These are phyloP conservation scores for Fusarium anguioides DNA, from an alignment of 2,329 filamentous ascomycete species.

Conservation along the genomic window DNA sequence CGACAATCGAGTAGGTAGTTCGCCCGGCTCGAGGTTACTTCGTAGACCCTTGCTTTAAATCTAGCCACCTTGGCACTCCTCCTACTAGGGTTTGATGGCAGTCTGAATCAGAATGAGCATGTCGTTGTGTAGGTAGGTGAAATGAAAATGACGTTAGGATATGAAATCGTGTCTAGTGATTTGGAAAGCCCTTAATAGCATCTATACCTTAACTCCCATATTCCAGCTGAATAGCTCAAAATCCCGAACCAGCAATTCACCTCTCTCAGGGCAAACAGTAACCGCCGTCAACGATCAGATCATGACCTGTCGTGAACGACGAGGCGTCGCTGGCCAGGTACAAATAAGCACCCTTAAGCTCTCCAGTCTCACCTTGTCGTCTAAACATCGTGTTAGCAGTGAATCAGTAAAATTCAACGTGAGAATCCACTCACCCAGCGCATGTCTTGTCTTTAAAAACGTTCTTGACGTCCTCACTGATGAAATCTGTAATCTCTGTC, in stretches of 20 bases:
- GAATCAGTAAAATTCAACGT: not conserved
- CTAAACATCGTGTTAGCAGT: conserved; percentile 49
- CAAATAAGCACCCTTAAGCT: conserved; percentile 85
- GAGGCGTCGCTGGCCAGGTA: conserved; percentile 85
- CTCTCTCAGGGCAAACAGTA: conserved; percentile 65
- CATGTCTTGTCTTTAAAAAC: conserved; percentile 84
- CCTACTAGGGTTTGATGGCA: not conserved
- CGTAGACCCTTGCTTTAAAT: not conserved
- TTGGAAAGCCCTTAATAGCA: not conserved
- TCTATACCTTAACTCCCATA: conserved; percentile 6
- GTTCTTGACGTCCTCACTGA: conserved; percentile 72
- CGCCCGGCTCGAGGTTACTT: not conserved
- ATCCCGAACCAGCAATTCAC: too few species aligned
- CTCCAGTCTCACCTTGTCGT: conserved; percentile 76
- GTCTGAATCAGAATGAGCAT: not conserved
- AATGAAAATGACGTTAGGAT: conserved; percentile 1
- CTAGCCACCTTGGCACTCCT: not conserved
- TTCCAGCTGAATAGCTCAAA: not conserved
- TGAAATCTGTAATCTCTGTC: conserved; percentile 77
- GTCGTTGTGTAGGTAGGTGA: not conserved
- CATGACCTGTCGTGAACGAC: conserved; percentile 82
- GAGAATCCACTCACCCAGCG: conserved; percentile 67
- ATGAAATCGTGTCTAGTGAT: not conserved
- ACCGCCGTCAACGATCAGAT: conserved; percentile 81
- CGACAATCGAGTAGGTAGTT: not conserved